Percentiles rank a stretch among this genome's conserved stretches.
These are phyloP conservation scores for Aspergillus sp. DNA, from an alignment of 2,329 filamentous ascomycete species.

Conservation along the genomic window DNA sequence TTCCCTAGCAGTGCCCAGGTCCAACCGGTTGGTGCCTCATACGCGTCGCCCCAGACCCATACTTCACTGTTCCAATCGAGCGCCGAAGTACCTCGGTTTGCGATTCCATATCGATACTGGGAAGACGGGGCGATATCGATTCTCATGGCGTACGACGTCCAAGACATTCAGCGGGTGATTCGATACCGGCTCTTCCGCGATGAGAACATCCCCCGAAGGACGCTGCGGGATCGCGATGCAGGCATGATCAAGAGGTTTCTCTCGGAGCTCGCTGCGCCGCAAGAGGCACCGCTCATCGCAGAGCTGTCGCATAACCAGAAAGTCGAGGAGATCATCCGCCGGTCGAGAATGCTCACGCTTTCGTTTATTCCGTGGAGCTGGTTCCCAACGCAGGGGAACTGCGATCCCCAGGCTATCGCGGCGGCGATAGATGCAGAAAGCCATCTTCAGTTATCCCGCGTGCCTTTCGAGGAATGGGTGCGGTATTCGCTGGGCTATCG, in stretches of 20 bases:
- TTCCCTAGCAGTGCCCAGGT: slow-evolving; percentile 4
- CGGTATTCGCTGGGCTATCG: slow-evolving; percentile 30
- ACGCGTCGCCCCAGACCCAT: slow-evolving; percentile 14
- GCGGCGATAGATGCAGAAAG: slow-evolving; percentile 30
- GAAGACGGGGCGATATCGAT: slow-evolving; percentile 31
- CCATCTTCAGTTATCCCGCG: slow-evolving; percentile 28
- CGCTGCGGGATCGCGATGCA: slow-evolving; percentile 24
- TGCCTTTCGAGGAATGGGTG: slow-evolving; percentile 33
- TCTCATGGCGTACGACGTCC: slow-evolving; percentile 30
- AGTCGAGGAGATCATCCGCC: slow-evolving; percentile 31
- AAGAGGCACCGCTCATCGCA: slow-evolving; percentile 16
- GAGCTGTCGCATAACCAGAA: slow-evolving; percentile 28
- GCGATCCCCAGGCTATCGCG: slow-evolving; percentile 20
- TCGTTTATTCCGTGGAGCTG: slow-evolving; percentile 26
- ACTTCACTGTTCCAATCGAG: slow-evolving; percentile 21
- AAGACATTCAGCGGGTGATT: slow-evolving; percentile 28
- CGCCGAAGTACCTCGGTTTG: slow-evolving; percentile 25
- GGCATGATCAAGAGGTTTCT: slow-evolving; percentile 26
- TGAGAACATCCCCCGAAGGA: slow-evolving; percentile 24
- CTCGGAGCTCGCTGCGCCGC: slow-evolving; percentile 16
- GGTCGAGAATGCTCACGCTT: slow-evolving; percentile 17
- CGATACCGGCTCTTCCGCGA: slow-evolving; percentile 30
- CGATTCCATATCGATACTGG: slow-evolving; percentile 30
- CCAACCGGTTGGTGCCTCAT: slow-evolving; percentile 3
- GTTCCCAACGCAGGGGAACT: slow-evolving; percentile 16